Evolutionary conservation across 31 red algal species (phyloP).

Genomic region (Porphyra umbilicalis): DNA sequence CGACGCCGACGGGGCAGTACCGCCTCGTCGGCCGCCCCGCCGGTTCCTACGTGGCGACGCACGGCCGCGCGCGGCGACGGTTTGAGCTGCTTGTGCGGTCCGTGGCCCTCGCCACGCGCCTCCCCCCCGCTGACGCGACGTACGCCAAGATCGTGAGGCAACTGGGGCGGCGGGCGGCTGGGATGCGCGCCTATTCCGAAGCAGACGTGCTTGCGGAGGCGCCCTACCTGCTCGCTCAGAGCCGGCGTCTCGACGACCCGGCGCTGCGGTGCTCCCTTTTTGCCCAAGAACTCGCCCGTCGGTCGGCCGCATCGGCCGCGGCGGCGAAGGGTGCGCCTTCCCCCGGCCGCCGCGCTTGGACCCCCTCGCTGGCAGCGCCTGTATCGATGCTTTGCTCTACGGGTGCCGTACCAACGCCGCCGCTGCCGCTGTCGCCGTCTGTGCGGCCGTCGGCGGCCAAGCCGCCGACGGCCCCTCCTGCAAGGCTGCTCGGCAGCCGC

Average conservation of each 20-base stretch:
- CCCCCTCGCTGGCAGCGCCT: too few relatives aligned
- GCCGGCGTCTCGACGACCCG: conserved; percentile 13
- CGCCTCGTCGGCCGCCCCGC: not conserved
- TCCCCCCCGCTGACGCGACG: conserved; percentile 7
- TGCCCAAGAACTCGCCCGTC: not conserved
- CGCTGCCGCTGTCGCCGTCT: not conserved
- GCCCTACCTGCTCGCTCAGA: conserved; percentile 36
- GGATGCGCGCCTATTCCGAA: conserved; percentile 43
- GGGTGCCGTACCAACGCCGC: too few relatives aligned
- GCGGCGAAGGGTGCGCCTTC: too few relatives aligned
- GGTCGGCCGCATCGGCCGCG: too few relatives aligned
- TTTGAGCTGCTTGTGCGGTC: not conserved
- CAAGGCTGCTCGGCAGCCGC: not conserved
- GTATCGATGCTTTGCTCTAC: too few relatives aligned
- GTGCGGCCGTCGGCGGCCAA: not conserved
- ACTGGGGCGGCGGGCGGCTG: conserved; percentile 20
- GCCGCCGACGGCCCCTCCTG: not conserved
- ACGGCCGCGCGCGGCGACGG: not conserved
- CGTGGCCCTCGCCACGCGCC: not conserved
- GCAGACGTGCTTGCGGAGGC: conserved; percentile 36
- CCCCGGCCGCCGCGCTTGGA: too few relatives aligned
- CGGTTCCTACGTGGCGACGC: not conserved
- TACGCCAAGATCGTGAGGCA: conserved; percentile 28
- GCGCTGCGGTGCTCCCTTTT: not conserved
- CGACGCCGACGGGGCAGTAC: not conserved